Conservation (phyloP, 495 filamentous ascomycete genomes). For the Neurospora sp. region DNA sequence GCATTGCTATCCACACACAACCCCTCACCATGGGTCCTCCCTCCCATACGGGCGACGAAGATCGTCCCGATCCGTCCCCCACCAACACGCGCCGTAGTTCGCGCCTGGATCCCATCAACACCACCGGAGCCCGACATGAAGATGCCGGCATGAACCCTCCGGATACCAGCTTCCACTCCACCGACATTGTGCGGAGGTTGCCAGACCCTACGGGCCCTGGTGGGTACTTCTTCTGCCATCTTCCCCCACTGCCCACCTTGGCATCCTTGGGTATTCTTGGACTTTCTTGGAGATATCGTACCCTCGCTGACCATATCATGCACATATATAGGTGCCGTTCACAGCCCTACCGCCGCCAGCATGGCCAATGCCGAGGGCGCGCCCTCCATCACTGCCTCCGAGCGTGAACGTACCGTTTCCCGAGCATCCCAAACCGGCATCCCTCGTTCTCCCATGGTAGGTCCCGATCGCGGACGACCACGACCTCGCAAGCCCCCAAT, state of each 20-base stretch:
- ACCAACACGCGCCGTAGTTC: conserved; percentile 31
- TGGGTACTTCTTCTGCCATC: conserved; percentile 15
- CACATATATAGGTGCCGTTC: conserved; percentile 13
- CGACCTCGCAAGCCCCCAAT: conserved; percentile 63
- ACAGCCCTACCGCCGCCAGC: conserved; percentile 18
- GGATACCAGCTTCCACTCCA: conserved; percentile 34
- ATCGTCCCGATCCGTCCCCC: conserved; percentile 26
- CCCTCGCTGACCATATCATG: neutral
- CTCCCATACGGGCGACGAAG: conserved; percentile 19
- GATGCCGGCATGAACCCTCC: conserved; percentile 2
- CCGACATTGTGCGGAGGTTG: conserved; percentile 39
- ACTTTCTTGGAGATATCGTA: neutral
- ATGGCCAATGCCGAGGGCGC: conserved; percentile 17
- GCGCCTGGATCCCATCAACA: conserved; percentile 13
- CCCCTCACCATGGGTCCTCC: conserved; percentile 28
- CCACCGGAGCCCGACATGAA: conserved; percentile 1
- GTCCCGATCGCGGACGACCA: conserved; percentile 44
- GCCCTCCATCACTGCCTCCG: conserved; percentile 13
- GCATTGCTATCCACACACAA: neutral
- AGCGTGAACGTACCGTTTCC: conserved; percentile 20
- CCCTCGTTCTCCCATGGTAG: conserved; percentile 42
- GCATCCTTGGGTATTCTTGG: neutral
- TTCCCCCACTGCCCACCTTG: neutral
- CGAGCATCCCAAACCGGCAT: conserved; percentile 12
- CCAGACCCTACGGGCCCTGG: conserved; percentile 28